A percentile compares a stretch with the other conserved stretches of the same genome.
phyloP scores from a whole-genome alignment of 768 basidiomycete species.

The Aureoboletus auriporus region DNA sequence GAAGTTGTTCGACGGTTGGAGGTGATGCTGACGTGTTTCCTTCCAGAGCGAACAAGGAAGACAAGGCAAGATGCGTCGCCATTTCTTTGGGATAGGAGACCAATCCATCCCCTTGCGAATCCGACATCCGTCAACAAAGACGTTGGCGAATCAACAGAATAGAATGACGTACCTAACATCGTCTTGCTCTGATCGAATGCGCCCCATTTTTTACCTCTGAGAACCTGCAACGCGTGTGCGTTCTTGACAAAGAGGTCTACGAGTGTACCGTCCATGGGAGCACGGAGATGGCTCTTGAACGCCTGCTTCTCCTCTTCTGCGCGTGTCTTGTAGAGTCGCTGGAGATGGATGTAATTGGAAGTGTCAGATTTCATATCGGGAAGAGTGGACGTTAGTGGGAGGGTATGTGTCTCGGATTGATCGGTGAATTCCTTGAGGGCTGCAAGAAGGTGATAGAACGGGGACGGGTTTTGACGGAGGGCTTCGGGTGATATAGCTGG shows the following conservation, averaged over 20 bases:
- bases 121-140: slow-evolving; percentile 1
- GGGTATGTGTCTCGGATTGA: slow-evolving; percentile 50
- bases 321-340: slow-evolving; percentile 76
- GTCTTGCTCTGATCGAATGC: slow-evolving; percentile 45
- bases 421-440: slow-evolving; percentile 66
- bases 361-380: slow-evolving; percentile 98
- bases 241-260: slow-evolving; percentile 79
- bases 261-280: slow-evolving; percentile 45
- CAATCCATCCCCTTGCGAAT: slow-evolving; percentile 38
- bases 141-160: neutral
- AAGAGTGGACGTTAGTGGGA: slow-evolving; percentile 82
- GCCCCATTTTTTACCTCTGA: slow-evolving; percentile 63
- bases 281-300: slow-evolving; percentile 48
- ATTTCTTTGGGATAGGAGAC: slow-evolving; percentile 48
- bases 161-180: slow-evolving; percentile 41
- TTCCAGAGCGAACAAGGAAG: slow-evolving; percentile 44
- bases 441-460: slow-evolving; percentile 76
- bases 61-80: slow-evolving; percentile 71
- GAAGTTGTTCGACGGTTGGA: slow-evolving; percentile 51
- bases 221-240: slow-evolving; percentile 64
- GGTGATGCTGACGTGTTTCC: slow-evolving; percentile 26
- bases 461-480: slow-evolving; percentile 44
- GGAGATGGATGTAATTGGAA: slow-evolving; percentile 73
- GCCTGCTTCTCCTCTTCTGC: slow-evolving; percentile 64
- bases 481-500: slow-evolving; percentile 43